phyloP scores from a whole-genome alignment of 2,329 filamentous ascomycete genomes.

The Exophiala dermatitidis region DNA sequence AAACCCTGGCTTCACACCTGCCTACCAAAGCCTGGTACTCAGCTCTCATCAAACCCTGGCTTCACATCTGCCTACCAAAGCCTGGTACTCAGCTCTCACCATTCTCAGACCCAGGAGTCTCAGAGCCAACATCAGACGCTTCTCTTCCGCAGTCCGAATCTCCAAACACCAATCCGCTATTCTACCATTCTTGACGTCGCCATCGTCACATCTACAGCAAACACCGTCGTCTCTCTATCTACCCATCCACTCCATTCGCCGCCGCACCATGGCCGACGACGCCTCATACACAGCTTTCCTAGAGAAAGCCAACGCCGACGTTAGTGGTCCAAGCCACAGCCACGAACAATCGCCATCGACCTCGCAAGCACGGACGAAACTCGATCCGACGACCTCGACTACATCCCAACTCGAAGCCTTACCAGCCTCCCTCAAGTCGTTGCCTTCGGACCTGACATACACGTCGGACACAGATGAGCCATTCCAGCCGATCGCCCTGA shows the following conservation, averaged over 20 bases:
- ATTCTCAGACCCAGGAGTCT: too few species aligned
- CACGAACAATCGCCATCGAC: constrained; percentile 21
- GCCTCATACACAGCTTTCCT: constrained; percentile 78
- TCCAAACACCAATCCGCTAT: too few species aligned
- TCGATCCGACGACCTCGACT: constrained; percentile 14
- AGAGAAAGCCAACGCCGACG: constrained; percentile 74
- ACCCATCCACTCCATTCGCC: neutral
- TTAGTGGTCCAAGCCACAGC: constrained; percentile 28
- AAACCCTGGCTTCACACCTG: too few species aligned
- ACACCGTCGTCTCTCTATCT: neutral
- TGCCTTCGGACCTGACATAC: constrained; percentile 47
- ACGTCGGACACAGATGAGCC: constrained; percentile 75
- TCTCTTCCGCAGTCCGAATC: too few species aligned
- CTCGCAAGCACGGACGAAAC: constrained; percentile 17
- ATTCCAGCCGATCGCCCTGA: constrained; percentile 68
- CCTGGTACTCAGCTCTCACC: too few species aligned
- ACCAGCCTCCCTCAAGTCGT: constrained; percentile 46
- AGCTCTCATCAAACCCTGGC: too few species aligned
- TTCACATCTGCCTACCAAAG: too few species aligned
- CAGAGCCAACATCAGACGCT: too few species aligned
- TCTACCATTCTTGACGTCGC: too few species aligned
- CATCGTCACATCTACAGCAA: too few species aligned
- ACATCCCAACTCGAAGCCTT: constrained; percentile 28
- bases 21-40: too few species aligned
- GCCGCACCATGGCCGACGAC: constrained; percentile 52